These are phyloP conservation scores for Luvunga scandens DNA, from an alignment of 345 rosid species.

Conservation along the genomic window DNA sequence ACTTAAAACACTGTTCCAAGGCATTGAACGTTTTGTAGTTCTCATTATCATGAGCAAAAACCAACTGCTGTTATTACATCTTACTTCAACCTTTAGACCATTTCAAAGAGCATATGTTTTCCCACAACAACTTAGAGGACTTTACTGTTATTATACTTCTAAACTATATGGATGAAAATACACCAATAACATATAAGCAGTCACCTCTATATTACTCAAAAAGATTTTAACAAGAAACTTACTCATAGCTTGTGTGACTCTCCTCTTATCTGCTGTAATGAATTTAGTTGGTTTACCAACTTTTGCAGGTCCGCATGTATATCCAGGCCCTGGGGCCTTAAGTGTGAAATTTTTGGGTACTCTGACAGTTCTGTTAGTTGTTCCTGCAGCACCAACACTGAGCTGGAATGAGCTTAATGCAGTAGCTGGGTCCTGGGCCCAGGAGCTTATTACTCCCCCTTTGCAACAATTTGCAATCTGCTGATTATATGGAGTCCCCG, in stretches of 20 bases:
- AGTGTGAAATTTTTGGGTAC: constrained; percentile 82
- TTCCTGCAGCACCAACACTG: constrained; percentile 86
- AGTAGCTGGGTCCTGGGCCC: constrained; percentile 71
- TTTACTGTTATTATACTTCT: background rate
- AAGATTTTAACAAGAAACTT: constrained; percentile 37
- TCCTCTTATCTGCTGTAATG: constrained; percentile 59
- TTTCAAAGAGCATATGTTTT: background rate
- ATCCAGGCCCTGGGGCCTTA: constrained; percentile 89
- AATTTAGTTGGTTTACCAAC: constrained; percentile 67
- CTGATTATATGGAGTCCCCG: constrained; percentile 80
- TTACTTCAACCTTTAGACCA: background rate
- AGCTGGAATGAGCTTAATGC: constrained; percentile 82
- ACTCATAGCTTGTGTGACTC: constrained; percentile 90
- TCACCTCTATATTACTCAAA: background rate
- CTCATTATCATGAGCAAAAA: background rate
- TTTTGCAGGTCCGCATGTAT: constrained; percentile 84
- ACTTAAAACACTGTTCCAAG: constrained; percentile 1
- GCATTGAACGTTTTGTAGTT: background rate
- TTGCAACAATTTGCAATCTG: constrained; percentile 94
- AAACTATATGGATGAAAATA: background rate
- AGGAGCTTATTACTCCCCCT: constrained; percentile 82
- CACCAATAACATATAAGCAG: background rate
- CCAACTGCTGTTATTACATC: background rate
- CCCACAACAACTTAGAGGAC: background rate
- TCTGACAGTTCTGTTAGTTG: constrained; percentile 69